Evolutionary conservation across 1,284 basidiomycete species (phyloP), one percentile per base, ranked within the genome.

Genomic region (Phenoliferia sp.): DNA sequence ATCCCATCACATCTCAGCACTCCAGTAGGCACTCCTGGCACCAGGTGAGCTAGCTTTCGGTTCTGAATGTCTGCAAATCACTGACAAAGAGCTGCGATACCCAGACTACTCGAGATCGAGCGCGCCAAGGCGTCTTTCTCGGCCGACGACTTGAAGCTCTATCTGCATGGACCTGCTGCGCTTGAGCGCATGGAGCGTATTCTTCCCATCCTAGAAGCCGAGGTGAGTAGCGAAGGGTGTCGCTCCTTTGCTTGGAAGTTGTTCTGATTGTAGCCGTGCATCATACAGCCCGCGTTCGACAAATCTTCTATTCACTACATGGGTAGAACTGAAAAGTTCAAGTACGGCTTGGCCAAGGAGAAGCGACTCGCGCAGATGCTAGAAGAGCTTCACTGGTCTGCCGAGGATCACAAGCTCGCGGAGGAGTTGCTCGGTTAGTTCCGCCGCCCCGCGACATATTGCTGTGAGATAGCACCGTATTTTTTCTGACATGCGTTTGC

Each of bases 271-370:
- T 29, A 28, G 29, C 12, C 36, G 15, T 44, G 36, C 50, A 33
- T 48, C 56, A 48, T 3, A 0, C 59, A 91, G 71, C 84, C 86
- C 0, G 78, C 82, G 3, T 90, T 91, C 71, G 84, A 88, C 78
- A 90, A 89, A 77, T 80, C 83, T 0, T 77, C 81, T 63, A 83
- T 84, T 86, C 73, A 75, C 70, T 80, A 78, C 74, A 68, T 77
- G 59, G 72, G 74, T 31, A 75, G 79, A 35, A 72, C 71, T 2
- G 79, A 78, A 59, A 78, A 77, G 73, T 80, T 76, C 71, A 71
- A 73, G 6, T 62, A 67, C 44, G 78, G 77, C 36, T 70, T 80
- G 64, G 62, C 67, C 61, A 79, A 76, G 68, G 79, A 80, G 69
- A 80, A 85, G 66, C 82, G 85, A 17, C 71, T 80, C 22, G 74